These are phyloP conservation scores for Colletotrichum simmondsii DNA, from an alignment of 2,329 filamentous ascomycete genomes.

Conservation along the genomic window DNA sequence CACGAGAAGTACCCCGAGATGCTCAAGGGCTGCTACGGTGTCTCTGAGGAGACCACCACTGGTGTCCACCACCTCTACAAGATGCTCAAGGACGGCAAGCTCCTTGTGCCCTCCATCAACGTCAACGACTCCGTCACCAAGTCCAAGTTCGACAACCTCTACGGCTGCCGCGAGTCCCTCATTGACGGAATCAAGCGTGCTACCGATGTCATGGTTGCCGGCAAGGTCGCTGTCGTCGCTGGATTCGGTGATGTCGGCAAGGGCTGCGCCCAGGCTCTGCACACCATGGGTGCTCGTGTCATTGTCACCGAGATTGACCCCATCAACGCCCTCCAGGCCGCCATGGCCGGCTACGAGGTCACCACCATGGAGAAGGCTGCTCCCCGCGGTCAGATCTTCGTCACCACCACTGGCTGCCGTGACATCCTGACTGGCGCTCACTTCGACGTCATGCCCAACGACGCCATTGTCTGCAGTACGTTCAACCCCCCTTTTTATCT, in stretches of 20 bases:
- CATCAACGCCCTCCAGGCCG: conserved; percentile 99
- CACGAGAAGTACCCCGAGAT: conserved; percentile 98
- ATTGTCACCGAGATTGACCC: conserved; percentile 97
- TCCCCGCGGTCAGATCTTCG: conserved; percentile 91
- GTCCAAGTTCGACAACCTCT: conserved; percentile 99
- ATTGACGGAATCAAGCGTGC: conserved; percentile 99
- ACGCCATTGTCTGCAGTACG: conserved; percentile 97
- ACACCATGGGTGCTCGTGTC: conserved; percentile 97
- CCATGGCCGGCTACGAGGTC: conserved; percentile 97
- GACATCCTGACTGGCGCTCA: conserved; percentile 93
- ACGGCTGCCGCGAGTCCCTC: conserved; percentile 98
- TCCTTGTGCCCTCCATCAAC: conserved; percentile 96
- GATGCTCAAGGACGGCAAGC: conserved; percentile 91
- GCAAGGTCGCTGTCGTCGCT: conserved; percentile 97
- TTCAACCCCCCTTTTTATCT: conserved; percentile 36
- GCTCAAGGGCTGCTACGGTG: conserved; percentile 98
- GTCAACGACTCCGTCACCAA: conserved; percentile 99
- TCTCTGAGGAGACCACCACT: conserved; percentile 99
- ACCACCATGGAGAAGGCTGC: conserved; percentile 98
- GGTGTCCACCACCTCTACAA: conserved; percentile 99
- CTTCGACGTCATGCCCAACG: conserved; percentile 96
- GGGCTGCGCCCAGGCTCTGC: conserved; percentile 95
- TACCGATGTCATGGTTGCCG: conserved; percentile 99
- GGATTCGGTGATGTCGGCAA: conserved; percentile 99
- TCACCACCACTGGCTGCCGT: conserved; percentile 98